Evolutionary conservation across 2,329 filamentous ascomycete genomes (phyloP).

Genomic region (Microsporum ferrugineum): DNA sequence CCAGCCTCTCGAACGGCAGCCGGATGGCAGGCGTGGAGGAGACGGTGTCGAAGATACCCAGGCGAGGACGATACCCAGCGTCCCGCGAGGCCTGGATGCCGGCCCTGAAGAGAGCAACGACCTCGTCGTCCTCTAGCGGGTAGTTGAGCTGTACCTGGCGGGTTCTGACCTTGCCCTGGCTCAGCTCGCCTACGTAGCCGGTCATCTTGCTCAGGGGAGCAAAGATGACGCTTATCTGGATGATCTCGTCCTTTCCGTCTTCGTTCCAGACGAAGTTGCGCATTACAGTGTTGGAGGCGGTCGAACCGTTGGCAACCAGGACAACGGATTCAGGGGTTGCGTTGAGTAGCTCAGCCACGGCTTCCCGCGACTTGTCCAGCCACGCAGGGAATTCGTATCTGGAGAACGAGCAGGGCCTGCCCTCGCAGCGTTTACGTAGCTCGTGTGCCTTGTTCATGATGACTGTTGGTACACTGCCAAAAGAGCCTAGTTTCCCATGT

Average conservation of each 20-base stretch:
- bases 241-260: constrained; percentile 51
- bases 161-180: constrained; percentile 30
- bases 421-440: constrained; percentile 58
- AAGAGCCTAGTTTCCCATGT: constrained; percentile 45
- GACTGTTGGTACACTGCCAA: constrained; percentile 58
- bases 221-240: constrained; percentile 72
- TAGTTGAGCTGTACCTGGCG: constrained; percentile 52
- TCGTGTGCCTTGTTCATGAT: constrained; percentile 51
- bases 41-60: constrained; percentile 74
- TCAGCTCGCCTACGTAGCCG: constrained; percentile 58
- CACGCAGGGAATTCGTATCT: constrained; percentile 53
- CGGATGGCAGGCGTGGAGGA: constrained; percentile 66
- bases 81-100: constrained; percentile 46
- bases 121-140: constrained; percentile 58
- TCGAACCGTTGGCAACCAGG: constrained; percentile 71
- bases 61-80: constrained; percentile 50
- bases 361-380: constrained; percentile 53
- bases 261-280: constrained; percentile 57
- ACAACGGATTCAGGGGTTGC: constrained; percentile 57
- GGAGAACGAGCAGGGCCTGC: constrained; percentile 62
- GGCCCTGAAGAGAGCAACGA: constrained; percentile 50
- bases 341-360: constrained; percentile 55
- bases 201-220: constrained; percentile 64
- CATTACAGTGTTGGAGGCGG: constrained; percentile 58
- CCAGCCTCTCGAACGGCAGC: constrained; percentile 64